Conservation (phyloP, 2,329 filamentous ascomycete species). For the Knufia petricola region DNA sequence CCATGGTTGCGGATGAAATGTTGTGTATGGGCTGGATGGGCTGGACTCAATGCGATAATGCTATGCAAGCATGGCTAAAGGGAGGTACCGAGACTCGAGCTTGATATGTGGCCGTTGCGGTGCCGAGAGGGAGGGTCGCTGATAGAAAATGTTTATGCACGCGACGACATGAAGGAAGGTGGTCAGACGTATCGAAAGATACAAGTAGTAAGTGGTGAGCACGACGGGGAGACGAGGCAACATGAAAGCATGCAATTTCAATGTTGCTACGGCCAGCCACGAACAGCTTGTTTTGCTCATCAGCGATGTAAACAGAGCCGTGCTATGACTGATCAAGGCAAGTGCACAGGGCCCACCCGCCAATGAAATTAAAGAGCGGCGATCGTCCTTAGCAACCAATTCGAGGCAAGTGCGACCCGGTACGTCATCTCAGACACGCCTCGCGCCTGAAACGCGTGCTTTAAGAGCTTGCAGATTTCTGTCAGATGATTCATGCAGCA, state of each 20-base stretch:
- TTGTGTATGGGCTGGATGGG: constrained; percentile 4
- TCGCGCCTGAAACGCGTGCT: neutral
- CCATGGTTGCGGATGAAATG: constrained; percentile 14
- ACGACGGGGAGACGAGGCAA: constrained; percentile 3
- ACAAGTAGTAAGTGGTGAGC: constrained; percentile 3
- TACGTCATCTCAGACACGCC: neutral
- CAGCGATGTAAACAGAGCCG: neutral
- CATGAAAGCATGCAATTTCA: constrained; percentile 6
- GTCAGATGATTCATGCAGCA: neutral
- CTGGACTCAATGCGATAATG: no score
- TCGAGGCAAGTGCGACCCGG: neutral
- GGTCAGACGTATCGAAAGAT: constrained; percentile 6
- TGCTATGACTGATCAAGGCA: neutral
- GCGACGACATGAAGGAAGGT: neutral
- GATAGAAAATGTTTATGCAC: neutral
- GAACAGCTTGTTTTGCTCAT: constrained; percentile 8
- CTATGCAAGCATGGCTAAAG: constrained; percentile 2
- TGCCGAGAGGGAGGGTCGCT: neutral
- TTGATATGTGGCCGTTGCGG: neutral
- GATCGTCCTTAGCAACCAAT: neutral
- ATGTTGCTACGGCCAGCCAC: neutral
- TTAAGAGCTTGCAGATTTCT: neutral
- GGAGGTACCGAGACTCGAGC: neutral
- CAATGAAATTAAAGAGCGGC: neutral
- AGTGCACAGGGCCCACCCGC: neutral